Evolutionary conservation across 768 basidiomycete species (phyloP).

Genomic region (Amanita rubescens): DNA sequence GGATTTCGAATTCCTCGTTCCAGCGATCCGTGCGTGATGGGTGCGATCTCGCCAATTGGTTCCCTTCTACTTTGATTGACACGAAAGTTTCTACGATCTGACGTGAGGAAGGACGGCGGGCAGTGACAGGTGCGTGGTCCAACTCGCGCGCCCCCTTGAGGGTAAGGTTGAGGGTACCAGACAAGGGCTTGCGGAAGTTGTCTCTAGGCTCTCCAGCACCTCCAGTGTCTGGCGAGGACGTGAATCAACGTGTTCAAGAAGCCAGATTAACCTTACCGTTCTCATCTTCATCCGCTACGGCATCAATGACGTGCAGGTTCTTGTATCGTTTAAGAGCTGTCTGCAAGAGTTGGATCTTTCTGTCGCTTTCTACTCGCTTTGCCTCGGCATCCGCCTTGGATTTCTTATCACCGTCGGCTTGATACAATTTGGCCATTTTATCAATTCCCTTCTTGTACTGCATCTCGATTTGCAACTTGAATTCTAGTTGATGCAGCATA

Average conservation of each 20-base stretch:
- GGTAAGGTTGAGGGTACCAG: conserved; percentile 86
- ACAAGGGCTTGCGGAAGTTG: conserved; percentile 88
- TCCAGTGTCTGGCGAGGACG: conserved; percentile 30
- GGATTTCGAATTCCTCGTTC: conserved; percentile 96
- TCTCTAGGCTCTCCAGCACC: conserved; percentile 85
- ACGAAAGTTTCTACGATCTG: conserved; percentile 80
- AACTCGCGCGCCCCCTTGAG: conserved; percentile 89
- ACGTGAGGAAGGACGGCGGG: conserved; percentile 72
- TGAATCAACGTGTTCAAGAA: neutral
- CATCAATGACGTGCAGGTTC: conserved; percentile 90
- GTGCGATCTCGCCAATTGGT: conserved; percentile 85
- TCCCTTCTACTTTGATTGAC: conserved; percentile 94
- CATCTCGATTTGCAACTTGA: conserved; percentile 97
- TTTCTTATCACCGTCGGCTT: conserved; percentile 96
- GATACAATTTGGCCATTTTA: conserved; percentile 97
- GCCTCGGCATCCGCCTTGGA: conserved; percentile 88
- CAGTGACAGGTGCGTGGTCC: conserved; percentile 80
- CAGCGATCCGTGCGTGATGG: conserved; percentile 92
- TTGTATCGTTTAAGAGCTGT: conserved; percentile 94
- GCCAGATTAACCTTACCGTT: conserved; percentile 34
- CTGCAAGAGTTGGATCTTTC: conserved; percentile 90
- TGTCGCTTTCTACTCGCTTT: conserved; percentile 91
- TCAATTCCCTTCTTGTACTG: conserved; percentile 98
- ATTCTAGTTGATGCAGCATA: conserved; percentile 98
- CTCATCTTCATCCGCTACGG: conserved; percentile 83